These are phyloP conservation scores for Poa annua DNA, from an alignment of 176 grass and related monocot species.

Conservation along the genomic window DNA sequence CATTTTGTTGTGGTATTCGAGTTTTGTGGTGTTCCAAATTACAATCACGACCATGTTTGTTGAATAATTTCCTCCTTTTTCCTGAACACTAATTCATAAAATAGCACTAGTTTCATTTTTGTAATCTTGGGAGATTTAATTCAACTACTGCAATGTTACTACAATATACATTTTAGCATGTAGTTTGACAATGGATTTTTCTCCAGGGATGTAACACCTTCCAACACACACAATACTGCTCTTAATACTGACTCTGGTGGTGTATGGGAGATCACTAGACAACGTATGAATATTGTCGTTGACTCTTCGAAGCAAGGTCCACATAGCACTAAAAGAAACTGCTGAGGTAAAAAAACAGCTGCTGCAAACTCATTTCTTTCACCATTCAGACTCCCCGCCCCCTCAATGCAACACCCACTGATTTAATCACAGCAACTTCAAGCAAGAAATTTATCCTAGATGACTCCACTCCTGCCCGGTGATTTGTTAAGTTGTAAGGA, in stretches of 20 bases:
- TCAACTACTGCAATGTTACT: constrained; percentile 5
- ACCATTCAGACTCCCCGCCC: not conserved
- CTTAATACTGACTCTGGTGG: not conserved
- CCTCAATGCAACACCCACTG: not conserved
- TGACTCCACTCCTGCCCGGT: constrained; percentile 21
- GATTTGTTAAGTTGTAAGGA: not conserved
- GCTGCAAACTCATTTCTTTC: constrained; percentile 3
- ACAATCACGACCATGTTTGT: not conserved
- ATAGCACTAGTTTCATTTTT: not conserved
- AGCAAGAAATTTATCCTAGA: constrained; percentile 3
- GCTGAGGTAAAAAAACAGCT: not conserved
- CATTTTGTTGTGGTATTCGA: not conserved
- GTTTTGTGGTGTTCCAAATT: not conserved
- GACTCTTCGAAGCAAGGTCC: not conserved
- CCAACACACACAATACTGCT: not conserved
- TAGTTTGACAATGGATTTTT: constrained; percentile 10
- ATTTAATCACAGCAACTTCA: not conserved
- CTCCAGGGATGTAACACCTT: not conserved
- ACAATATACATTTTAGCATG: not conserved
- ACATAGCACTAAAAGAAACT: not conserved
- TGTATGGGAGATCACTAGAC: not conserved
- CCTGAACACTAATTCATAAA: not conserved
- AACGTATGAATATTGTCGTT: not conserved
- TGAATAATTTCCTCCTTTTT: not conserved
- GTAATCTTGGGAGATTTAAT: not conserved